Percentiles rank a stretch among this genome's conserved stretches.
phyloP scores from a whole-genome alignment of 163 green algal species.

The Scenedesmus sp. region DNA sequence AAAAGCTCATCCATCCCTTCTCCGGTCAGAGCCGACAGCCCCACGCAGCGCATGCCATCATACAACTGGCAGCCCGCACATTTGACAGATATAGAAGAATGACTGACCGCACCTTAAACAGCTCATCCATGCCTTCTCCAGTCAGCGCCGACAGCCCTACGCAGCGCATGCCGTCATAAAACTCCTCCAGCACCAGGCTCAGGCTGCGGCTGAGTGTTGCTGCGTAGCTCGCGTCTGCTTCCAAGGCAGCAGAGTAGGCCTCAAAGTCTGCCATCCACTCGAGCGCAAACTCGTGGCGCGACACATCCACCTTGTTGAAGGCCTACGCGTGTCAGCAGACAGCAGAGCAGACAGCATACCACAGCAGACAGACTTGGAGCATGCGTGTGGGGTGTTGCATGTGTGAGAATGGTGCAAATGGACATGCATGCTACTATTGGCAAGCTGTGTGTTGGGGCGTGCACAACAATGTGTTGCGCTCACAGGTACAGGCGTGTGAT shows the following conservation, averaged over 20 bases:
- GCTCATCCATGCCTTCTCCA: conserved; percentile 89
- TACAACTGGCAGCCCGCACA: background rate
- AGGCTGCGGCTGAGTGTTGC: conserved; percentile 77
- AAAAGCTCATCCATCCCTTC: too few species aligned
- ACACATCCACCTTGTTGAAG: conserved; percentile 97
- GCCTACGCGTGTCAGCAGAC: conserved; percentile 47
- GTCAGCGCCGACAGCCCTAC: conserved; percentile 94
- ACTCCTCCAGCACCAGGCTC: conserved; percentile 92
- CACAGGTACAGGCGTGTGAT: too few species aligned
- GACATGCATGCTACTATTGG: too few species aligned
- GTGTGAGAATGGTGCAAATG: too few species aligned
- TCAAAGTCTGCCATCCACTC: conserved; percentile 98
- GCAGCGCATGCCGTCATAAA: conserved; percentile 88
- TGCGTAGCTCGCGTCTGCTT: conserved; percentile 84
- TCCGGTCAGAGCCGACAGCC: conserved; percentile 47
- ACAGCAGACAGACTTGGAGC: too few species aligned
- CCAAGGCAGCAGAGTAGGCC: conserved; percentile 75
- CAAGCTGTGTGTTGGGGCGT: too few species aligned
- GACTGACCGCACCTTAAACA: conserved; percentile 73
- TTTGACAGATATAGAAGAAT: background rate
- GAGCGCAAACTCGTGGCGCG: conserved; percentile 85
- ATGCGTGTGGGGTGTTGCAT: too few species aligned
- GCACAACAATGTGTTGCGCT: too few species aligned
- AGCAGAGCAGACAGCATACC: background rate
- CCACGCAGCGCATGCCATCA: conserved; percentile 65